These are phyloP conservation scores for Phytophthora megakarya DNA, from an alignment of 352 stramenopile species.

Conservation along the genomic window DNA sequence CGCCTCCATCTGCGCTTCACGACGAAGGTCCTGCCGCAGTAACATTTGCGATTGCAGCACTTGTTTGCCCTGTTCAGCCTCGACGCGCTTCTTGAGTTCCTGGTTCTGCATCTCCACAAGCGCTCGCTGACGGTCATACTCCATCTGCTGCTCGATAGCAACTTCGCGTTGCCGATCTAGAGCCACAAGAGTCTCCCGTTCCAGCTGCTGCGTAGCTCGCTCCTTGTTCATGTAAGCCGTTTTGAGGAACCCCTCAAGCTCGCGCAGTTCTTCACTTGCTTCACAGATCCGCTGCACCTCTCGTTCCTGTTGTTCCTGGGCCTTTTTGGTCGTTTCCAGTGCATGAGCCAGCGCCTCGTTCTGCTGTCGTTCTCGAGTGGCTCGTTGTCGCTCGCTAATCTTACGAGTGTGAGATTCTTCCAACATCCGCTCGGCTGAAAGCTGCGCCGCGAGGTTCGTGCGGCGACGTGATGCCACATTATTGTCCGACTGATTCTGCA, in stretches of 20 bases:
- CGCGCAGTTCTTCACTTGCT: conserved; percentile 87
- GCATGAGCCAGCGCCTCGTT: conserved; percentile 74
- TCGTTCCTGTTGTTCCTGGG: conserved; percentile 73
- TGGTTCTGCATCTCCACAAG: conserved; percentile 74
- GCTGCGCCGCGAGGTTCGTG: conserved; percentile 63
- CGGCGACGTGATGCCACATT: conserved; percentile 51
- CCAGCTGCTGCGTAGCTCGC: conserved; percentile 87
- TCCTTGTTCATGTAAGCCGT: conserved; percentile 95
- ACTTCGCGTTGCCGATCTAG: conserved; percentile 79
- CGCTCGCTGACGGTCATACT: conserved; percentile 86
- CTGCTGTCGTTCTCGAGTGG: conserved; percentile 57
- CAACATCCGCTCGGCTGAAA: conserved; percentile 72
- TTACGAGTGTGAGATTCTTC: conserved; percentile 43
- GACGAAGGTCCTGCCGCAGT: conserved; percentile 61
- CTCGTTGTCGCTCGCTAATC: conserved; percentile 32
- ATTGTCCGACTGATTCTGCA: conserved; percentile 71
- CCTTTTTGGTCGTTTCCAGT: conserved; percentile 67
- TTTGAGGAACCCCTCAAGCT: conserved; percentile 90
- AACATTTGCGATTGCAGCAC: conserved; percentile 75
- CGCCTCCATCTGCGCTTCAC: conserved; percentile 71
- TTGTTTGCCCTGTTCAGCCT: conserved; percentile 73
- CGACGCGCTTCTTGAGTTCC: conserved; percentile 59
- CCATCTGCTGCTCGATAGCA: conserved; percentile 93
- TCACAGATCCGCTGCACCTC: conserved; percentile 93
- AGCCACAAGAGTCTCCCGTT: conserved; percentile 76